Evolutionary conservation across 2,329 filamentous ascomycete genomes (phyloP).

Genomic region (Zymoseptoria passerinii): DNA sequence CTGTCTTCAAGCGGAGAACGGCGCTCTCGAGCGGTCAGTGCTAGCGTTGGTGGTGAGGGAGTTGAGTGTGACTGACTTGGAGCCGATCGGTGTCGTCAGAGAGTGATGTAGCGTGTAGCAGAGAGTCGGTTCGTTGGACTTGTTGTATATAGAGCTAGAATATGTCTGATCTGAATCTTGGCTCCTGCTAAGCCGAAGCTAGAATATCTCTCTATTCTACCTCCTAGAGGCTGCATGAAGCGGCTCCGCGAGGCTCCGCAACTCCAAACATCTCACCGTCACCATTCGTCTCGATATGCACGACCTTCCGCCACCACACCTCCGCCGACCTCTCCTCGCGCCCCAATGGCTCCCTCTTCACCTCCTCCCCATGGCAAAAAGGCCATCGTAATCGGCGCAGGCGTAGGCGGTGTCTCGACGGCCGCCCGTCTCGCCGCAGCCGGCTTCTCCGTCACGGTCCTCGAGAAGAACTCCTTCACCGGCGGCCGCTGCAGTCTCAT

Average conservation of each 20-base stretch:
- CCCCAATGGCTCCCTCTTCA: background rate
- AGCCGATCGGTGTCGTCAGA: no score
- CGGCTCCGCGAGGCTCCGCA: background rate
- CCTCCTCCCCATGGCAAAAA: background rate
- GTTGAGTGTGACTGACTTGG: no score
- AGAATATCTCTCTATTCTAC: no score
- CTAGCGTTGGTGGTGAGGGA: no score
- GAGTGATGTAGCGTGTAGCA: no score
- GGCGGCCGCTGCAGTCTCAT: conserved; percentile 65
- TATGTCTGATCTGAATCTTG: no score
- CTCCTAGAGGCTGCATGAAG: no score
- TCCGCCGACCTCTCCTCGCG: background rate
- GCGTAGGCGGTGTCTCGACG: conserved; percentile 62
- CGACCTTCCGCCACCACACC: background rate
- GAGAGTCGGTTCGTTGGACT: no score
- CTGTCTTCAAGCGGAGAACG: no score
- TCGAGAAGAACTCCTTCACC: conserved; percentile 69
- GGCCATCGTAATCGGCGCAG: conserved; percentile 55
- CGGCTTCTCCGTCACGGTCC: conserved; percentile 62
- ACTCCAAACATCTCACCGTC: background rate
- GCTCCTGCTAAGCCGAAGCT: no score
- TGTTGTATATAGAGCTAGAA: no score
- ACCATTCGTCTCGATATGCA: background rate
- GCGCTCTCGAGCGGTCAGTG: no score
- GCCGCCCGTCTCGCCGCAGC: conserved; percentile 61